Conservation (phyloP, 169 alveolate genomes). For the Babesia ovis region DNA sequence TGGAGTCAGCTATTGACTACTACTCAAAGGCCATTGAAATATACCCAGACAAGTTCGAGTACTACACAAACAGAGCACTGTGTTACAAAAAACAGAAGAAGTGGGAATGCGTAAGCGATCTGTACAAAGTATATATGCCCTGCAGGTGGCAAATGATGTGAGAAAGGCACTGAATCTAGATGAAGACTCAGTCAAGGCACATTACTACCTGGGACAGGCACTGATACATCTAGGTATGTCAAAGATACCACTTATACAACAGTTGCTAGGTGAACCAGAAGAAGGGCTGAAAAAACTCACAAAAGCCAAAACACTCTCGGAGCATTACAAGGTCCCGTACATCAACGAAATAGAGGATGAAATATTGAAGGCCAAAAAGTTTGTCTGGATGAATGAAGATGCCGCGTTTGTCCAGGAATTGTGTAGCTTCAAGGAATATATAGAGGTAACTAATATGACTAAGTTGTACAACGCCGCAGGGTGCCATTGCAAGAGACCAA, state of each 20-base stretch:
- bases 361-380: conserved; percentile 71
- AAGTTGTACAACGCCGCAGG: not conserved
- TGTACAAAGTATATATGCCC: not conserved
- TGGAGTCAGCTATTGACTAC: conserved; percentile 82
- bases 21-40: conserved; percentile 79
- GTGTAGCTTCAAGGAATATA: conserved; percentile 25
- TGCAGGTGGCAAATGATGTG: conserved; percentile 77
- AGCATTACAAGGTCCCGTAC: conserved; percentile 72
- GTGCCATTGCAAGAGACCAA: conserved; percentile 46
- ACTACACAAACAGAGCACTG: conserved; percentile 83
- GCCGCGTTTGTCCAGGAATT: conserved; percentile 54
- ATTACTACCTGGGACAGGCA: conserved; percentile 81
- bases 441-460: conserved; percentile 7
- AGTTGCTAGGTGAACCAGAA: conserved; percentile 51
- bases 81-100: conserved; percentile 79
- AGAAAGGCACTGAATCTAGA: conserved; percentile 79
- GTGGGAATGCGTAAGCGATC: conserved; percentile 48
- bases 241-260: not conserved
- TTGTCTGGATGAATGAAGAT: conserved; percentile 70
- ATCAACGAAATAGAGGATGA: conserved; percentile 75
- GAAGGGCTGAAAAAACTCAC: conserved; percentile 78
- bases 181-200: conserved; percentile 82
- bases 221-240: conserved; percentile 76
- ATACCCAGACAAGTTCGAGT: conserved; percentile 77
- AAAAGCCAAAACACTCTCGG: conserved; percentile 75